Evolutionary conservation across 1,284 basidiomycete genomes (phyloP).

Genomic region (Phellinidium pouzarii): DNA sequence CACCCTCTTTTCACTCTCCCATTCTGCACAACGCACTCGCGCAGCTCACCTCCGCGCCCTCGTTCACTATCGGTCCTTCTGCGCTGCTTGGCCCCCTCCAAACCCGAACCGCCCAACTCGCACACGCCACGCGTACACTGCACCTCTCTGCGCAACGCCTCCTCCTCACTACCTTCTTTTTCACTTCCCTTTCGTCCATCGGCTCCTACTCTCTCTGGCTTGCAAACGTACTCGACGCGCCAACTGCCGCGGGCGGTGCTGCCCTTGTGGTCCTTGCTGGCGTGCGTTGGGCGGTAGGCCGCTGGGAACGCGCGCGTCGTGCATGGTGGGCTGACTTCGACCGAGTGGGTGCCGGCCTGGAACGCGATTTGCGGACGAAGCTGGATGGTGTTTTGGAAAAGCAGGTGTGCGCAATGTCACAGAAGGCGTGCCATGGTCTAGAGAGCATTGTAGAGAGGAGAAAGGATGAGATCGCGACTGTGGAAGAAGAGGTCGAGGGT

Average conservation of each 20-base stretch:
- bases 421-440: slow-evolving; percentile 34
- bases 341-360: slow-evolving; percentile 62
- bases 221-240: slow-evolving; percentile 39
- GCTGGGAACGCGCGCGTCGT: slow-evolving; percentile 67
- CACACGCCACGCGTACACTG: slow-evolving; percentile 53
- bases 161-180: slow-evolving; percentile 39
- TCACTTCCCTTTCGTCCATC: slow-evolving; percentile 33
- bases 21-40: slow-evolving; percentile 63
- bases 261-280: slow-evolving; percentile 46
- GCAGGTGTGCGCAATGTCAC: slow-evolving; percentile 32
- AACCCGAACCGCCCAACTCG: slow-evolving; percentile 52
- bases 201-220: slow-evolving; percentile 38
- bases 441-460: slow-evolving; percentile 33
- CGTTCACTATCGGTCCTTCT: slow-evolving; percentile 41
- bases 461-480: slow-evolving; percentile 38
- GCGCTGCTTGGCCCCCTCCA: slow-evolving; percentile 53
- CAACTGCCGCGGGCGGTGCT: slow-evolving; percentile 58
- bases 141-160: slow-evolving; percentile 63
- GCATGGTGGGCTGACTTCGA: slow-evolving; percentile 71
- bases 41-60: slow-evolving; percentile 45
- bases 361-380: slow-evolving; percentile 60
- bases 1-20: slow-evolving; percentile 49
- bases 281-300: slow-evolving; percentile 60
- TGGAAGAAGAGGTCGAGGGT: slow-evolving; percentile 35
- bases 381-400: slow-evolving; percentile 42